Evolutionary conservation across 768 basidiomycete species (phyloP).

Genomic region (Tulasnella sp.): DNA sequence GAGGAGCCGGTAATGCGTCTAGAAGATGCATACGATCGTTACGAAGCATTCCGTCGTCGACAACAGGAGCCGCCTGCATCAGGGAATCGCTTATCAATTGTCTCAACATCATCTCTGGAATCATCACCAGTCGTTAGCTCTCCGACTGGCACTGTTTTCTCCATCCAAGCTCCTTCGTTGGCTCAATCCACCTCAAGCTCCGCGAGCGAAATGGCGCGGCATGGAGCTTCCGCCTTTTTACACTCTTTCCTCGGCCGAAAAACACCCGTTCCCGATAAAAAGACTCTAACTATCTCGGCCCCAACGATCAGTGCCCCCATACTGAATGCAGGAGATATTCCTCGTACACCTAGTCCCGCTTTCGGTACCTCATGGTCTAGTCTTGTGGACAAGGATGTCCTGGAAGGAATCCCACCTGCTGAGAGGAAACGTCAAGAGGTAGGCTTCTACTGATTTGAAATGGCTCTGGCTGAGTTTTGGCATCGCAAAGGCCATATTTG

Average conservation of each 20-base stretch:
- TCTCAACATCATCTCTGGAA: conserved; percentile 12
- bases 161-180: neutral
- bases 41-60: conserved; percentile 64
- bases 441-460: conserved; percentile 11
- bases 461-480: neutral
- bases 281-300: neutral
- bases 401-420: conserved; percentile 63
- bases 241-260: conserved; percentile 44
- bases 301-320: neutral
- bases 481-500: conserved; percentile 68
- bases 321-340: conserved; percentile 18
- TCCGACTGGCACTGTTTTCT: conserved; percentile 30
- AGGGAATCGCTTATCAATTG: conserved; percentile 42
- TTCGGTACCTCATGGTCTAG: conserved; percentile 89
- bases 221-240: neutral
- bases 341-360: conserved; percentile 37
- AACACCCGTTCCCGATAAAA: conserved; percentile 32
- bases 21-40: conserved; percentile 83
- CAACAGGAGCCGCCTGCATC: conserved; percentile 16
- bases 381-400: conserved; percentile 69
- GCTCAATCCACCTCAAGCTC: neutral
- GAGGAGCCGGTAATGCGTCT: conserved; percentile 35
- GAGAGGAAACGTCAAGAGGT: conserved; percentile 89
- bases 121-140: conserved; percentile 14
- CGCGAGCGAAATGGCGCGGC: neutral